phyloP scores from a whole-genome alignment of 495 filamentous ascomycete species.

The Aspergillus bridgeri region DNA sequence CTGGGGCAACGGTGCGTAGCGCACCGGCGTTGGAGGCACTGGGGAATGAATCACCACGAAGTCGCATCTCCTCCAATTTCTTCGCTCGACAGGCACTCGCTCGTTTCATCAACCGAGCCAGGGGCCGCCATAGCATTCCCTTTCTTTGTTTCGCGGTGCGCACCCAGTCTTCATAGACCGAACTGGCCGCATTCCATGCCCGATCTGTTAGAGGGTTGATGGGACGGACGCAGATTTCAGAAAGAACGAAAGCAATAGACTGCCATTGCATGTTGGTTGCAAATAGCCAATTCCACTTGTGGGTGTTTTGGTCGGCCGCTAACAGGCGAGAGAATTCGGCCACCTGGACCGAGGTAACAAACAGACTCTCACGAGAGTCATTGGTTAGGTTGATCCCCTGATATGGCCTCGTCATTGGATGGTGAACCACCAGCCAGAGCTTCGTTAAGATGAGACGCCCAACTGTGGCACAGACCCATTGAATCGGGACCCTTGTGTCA shows the following conservation, averaged over 20 bases:
- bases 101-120: slow-evolving; percentile 68
- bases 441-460: slow-evolving; percentile 65
- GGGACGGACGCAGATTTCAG: slow-evolving; percentile 73
- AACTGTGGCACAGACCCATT: slow-evolving; percentile 69
- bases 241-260: slow-evolving; percentile 67
- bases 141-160: slow-evolving; percentile 51
- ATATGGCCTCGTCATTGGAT: slow-evolving; percentile 50
- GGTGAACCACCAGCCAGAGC: slow-evolving; percentile 61
- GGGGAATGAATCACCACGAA: slow-evolving; percentile 19
- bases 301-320: slow-evolving; percentile 55
- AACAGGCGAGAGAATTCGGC: slow-evolving; percentile 69
- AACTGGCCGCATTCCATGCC: slow-evolving; percentile 73
- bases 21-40: slow-evolving; percentile 6
- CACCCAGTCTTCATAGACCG: slow-evolving; percentile 53
- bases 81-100: slow-evolving; percentile 42
- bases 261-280: slow-evolving; percentile 80
- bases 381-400: slow-evolving; percentile 38
- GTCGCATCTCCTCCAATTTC: slow-evolving; percentile 28
- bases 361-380: slow-evolving; percentile 67
- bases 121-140: slow-evolving; percentile 69
- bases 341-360: slow-evolving; percentile 70
- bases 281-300: slow-evolving; percentile 79
- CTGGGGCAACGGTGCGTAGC: slow-evolving; percentile 11
- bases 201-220: slow-evolving; percentile 68
- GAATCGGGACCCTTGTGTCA: slow-evolving; percentile 58